These are phyloP conservation scores for Notholithocarpus densiflorus DNA, from an alignment of 306 rosid genomes.

Conservation along the genomic window DNA sequence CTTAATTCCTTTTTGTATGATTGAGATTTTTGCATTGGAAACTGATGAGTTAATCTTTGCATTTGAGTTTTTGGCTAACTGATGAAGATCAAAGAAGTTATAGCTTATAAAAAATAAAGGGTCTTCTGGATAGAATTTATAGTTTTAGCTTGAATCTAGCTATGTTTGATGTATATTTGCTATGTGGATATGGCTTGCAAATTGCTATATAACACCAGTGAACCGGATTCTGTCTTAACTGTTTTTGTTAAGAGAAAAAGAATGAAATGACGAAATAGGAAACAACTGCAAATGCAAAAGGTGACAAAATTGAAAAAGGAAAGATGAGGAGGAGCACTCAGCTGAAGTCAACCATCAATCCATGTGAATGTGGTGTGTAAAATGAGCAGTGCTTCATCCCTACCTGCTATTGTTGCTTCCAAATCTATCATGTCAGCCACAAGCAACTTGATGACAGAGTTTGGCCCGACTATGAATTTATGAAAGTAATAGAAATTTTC, in stretches of 20 bases:
- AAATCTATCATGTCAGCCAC: background rate
- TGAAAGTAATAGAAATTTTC: background rate
- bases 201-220: conserved; percentile 3
- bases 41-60: background rate
- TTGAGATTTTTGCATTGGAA: background rate
- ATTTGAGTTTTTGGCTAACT: background rate
- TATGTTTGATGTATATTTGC: background rate
- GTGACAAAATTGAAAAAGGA: background rate
- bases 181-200: conserved; percentile 8
- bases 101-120: background rate
- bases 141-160: background rate
- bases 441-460: background rate
- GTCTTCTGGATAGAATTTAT: background rate
- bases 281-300: background rate
- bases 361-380: background rate
- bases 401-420: background rate
- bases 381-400: background rate
- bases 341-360: background rate
- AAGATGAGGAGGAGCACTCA: background rate
- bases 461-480: background rate
- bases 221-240: background rate
- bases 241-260: background rate
- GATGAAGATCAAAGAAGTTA: background rate
- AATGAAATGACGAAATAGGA: background rate
- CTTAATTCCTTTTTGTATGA: background rate